Evolutionary conservation across 2,329 filamentous ascomycete genomes (phyloP), one percentile per base, ranked within the genome.

Genomic region (Fusarium falciforme): DNA sequence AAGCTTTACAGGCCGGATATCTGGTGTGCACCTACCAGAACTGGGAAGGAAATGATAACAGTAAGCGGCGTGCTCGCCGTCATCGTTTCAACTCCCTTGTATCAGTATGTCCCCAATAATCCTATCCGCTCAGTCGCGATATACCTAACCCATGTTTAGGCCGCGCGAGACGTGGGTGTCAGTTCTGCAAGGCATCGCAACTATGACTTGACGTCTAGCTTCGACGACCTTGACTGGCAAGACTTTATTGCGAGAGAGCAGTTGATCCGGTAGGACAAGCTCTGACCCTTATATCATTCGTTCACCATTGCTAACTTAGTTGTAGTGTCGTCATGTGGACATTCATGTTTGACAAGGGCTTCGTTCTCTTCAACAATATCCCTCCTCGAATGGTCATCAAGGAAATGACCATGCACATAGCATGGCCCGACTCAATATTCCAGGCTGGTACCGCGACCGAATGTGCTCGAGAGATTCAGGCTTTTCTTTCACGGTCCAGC

Each of bases 351-450:
- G 47, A 52, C 17, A 52, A 52, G 1, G 47, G 47, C 25, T 29
- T 52, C 9, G 47, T 52, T 6, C 47, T 52, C 25, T 52, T 52
- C 25, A 52, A 29, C 25, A 52, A 52, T 5, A 52, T 52, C 47
- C 47, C 25, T 52, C 47, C 47, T n/a, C 47, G 47, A n/a, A 52
- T 52, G 47, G 25, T 52, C 25, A 29, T 52, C 25, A 52, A 52
- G 5, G 47, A 52, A 52, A 52, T 52, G 47, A 29, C 25, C 25
- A 29, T 29, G 17, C 47, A 52, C 27, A 29, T 52, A n/a, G 47
- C 47, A 1, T 52, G 47, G 47, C 47, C 47, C 2, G 47, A 52
- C 27, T 12, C 47, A 17, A 52, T 52, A 17, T 52, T 52, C 47
- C 47, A 52, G 17, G 47, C 25, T 6, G 10, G 25, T 1, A 52